Evolutionary conservation across 805 yeast genomes (phyloP), one percentile per base, ranked within the genome.

Genomic region (Metschnikowia aberdeeniae): DNA sequence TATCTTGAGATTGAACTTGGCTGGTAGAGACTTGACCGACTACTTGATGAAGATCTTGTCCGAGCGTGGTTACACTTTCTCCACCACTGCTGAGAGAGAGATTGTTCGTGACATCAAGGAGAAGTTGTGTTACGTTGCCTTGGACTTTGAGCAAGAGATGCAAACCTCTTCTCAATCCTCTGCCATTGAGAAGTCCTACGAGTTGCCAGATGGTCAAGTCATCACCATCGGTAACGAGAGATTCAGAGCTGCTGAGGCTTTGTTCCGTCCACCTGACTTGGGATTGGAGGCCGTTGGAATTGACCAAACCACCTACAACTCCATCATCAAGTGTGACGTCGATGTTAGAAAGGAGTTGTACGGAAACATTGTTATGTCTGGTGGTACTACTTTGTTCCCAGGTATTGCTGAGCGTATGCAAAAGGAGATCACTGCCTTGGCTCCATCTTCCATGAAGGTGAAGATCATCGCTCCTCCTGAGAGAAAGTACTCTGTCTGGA

Each of bases 381-480:
- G 99, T 82, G 99, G 99, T 86, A 90, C 98, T 65, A 93, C 99
- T 62, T 89, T 93, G 98, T 93, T 89, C 96, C 97, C 97, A 77
- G 99, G 99, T 80, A 90, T 93, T 74, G 97, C 97, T 75, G 98
- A 93, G 83, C 92, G 99, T 82, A 89, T 93, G 96, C 98, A 92
- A 82, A 92, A 92, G 88, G 99, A 93, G 81, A 89, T 93, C 68
- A 89, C 97, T 63, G 96, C 97, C 63, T 84, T 93, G 80, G 99
- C 99, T 70, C 98, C 98, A 76, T 88, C 97, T 61, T 89, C 97
- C 53, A 93, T 93, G 97, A 93, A 93, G 89, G 96, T 93, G 69
- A 93, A 93, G 86, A 90, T 93, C 71, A 86, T 86, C 71, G 99
- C 99, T 71, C 97, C 98, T 61, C 98, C 98, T 60, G 99, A 93